Conservation (phyloP, 2,329 filamentous ascomycete genomes). For the Fusarium chlamydosporum region DNA sequence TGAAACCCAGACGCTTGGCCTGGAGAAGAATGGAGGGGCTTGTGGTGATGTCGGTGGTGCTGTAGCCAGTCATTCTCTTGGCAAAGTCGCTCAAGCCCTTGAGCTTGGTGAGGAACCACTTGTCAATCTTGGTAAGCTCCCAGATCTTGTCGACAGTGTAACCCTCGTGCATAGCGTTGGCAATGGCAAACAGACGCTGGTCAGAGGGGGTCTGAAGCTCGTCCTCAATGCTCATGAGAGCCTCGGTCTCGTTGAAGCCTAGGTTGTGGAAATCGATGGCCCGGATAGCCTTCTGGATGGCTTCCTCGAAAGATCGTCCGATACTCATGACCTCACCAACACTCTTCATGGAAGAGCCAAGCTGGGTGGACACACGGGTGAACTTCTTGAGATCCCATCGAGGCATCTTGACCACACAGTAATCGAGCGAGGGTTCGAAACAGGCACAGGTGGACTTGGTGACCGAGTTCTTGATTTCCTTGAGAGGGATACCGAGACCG, state of each 20-base stretch:
- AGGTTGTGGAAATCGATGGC: slow-evolving; percentile 96
- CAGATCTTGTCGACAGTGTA: slow-evolving; percentile 98
- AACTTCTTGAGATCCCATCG: slow-evolving; percentile 99
- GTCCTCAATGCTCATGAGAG: slow-evolving; percentile 94
- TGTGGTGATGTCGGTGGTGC: slow-evolving; percentile 73
- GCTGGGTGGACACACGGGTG: slow-evolving; percentile 92
- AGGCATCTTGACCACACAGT: slow-evolving; percentile 98
- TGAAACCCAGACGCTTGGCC: slow-evolving; percentile 95
- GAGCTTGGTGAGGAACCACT: slow-evolving; percentile 95
- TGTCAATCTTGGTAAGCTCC: slow-evolving; percentile 98
- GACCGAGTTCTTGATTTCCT: slow-evolving; percentile 96
- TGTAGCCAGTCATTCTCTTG: slow-evolving; percentile 80
- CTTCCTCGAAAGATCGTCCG: slow-evolving; percentile 95
- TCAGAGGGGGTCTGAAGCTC: slow-evolving; percentile 98
- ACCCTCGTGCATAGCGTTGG: slow-evolving; percentile 95
- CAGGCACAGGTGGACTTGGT: slow-evolving; percentile 96
- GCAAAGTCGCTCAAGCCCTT: slow-evolving; percentile 92
- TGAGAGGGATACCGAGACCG: slow-evolving; percentile 92
- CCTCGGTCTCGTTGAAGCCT: slow-evolving; percentile 91
- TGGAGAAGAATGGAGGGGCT: slow-evolving; percentile 77
- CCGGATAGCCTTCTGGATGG: slow-evolving; percentile 97
- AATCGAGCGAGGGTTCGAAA: slow-evolving; percentile 98
- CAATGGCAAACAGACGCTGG: slow-evolving; percentile 96
- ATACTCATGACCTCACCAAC: slow-evolving; percentile 99
- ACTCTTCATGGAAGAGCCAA: slow-evolving; percentile 99